These are phyloP conservation scores for Hymenoscyphus fraxineus DNA, from an alignment of 2,329 filamentous ascomycete species.

Conservation along the genomic window DNA sequence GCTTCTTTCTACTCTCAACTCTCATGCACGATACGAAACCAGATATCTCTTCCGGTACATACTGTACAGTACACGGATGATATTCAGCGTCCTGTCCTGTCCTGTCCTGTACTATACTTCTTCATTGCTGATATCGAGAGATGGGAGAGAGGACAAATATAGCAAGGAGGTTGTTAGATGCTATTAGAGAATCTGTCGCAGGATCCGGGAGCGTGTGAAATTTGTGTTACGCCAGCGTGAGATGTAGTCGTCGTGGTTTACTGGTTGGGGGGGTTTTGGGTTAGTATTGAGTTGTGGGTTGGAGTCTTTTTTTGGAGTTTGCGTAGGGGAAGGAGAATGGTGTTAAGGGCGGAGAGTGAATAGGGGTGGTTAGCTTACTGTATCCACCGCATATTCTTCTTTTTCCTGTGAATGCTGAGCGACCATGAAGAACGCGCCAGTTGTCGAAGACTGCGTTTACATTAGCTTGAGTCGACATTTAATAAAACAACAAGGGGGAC, in stretches of 20 bases:
- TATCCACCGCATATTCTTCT: conserved; percentile 90
- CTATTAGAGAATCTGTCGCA: conserved; percentile 22
- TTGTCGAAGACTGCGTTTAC: conserved; percentile 76
- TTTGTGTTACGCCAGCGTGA: conserved; percentile 74
- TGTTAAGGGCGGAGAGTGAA: background rate
- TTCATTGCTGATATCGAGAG: too few species aligned
- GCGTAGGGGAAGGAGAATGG: background rate
- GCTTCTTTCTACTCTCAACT: too few species aligned
- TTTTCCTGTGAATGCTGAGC: conserved; percentile 76
- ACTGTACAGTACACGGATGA: too few species aligned
- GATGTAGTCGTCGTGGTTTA: conserved; percentile 76
- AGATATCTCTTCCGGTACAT: too few species aligned
- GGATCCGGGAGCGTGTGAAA: conserved; percentile 38
- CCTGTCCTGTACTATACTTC: too few species aligned
- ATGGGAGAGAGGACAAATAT: background rate
- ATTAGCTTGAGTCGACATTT: background rate
- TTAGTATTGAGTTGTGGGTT: background rate
- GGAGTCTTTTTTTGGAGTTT: too few species aligned
- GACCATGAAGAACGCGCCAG: conserved; percentile 87
- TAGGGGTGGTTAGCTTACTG: conserved; percentile 52
- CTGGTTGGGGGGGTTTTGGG: conserved; percentile 40
- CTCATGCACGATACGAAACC: too few species aligned
- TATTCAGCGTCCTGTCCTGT: too few species aligned
- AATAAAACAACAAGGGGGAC: background rate
- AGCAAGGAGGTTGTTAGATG: background rate